Conservation (phyloP, 2,329 filamentous ascomycete genomes). For the Rutstroemia sydowiana region DNA sequence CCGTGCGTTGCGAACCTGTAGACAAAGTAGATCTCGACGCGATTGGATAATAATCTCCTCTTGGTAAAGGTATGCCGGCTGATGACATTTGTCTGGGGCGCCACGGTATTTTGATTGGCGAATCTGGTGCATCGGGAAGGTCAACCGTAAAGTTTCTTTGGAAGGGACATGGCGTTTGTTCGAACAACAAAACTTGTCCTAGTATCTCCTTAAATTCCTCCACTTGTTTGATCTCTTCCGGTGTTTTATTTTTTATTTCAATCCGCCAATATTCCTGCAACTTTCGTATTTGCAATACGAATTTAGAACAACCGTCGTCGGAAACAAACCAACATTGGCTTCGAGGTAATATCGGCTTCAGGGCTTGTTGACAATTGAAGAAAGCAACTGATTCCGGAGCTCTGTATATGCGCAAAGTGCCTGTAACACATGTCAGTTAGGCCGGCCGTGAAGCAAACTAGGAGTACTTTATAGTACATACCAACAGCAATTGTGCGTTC, state of each 20-base stretch:
- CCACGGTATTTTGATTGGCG: slow-evolving; percentile 62
- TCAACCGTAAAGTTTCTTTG: slow-evolving; percentile 67
- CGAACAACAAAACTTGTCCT: slow-evolving; percentile 69
- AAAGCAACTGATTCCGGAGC: slow-evolving; percentile 83
- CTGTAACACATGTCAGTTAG: slow-evolving; percentile 35
- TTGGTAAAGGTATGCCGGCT: slow-evolving; percentile 10
- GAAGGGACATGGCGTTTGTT: slow-evolving; percentile 84
- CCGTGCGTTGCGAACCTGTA: not conserved
- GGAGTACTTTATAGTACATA: slow-evolving; percentile 35
- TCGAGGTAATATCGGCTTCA: slow-evolving; percentile 81
- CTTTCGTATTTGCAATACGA: slow-evolving; percentile 77
- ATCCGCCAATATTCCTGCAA: slow-evolving; percentile 80
- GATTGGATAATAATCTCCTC: slow-evolving; percentile 7
- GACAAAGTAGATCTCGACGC: slow-evolving; percentile 5
- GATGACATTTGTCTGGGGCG: slow-evolving; percentile 39
- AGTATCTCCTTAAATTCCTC: slow-evolving; percentile 63
- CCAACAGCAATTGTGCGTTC: slow-evolving; percentile 77
- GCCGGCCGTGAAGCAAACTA: not conserved
- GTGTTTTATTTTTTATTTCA: slow-evolving; percentile 63
- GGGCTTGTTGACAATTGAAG: slow-evolving; percentile 72
- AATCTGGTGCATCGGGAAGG: slow-evolving; percentile 60
- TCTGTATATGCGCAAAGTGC: slow-evolving; percentile 75
- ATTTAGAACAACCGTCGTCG: slow-evolving; percentile 67
- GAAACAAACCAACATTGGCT: slow-evolving; percentile 87
- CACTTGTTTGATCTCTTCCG: slow-evolving; percentile 57